Base-by-base conservation (phyloP, 2,329 filamentous ascomycete species). In the Alternaria longipes region DNA sequence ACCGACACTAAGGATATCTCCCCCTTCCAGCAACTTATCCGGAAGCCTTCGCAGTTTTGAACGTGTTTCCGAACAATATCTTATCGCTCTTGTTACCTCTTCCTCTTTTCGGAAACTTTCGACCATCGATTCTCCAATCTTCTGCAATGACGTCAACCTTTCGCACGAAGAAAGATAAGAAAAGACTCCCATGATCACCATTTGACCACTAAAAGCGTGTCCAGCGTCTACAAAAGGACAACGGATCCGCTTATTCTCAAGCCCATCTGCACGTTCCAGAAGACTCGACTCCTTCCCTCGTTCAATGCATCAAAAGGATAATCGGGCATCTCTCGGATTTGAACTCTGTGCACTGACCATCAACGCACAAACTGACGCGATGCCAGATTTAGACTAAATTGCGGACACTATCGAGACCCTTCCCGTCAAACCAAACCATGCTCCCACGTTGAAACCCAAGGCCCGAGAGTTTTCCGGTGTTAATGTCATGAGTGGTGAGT, bases 241-340 rank as follows among this genome's bases (percentile, higher is more conserved):
- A 7, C 8, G 3, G 30, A 49, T 34, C 46, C 30, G 7, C 14
- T 16, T 16, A 11, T 49, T 22, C 8, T 41, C 30, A n/a, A 36
- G 18, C 8, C 20, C 30, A 14, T 34, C 38, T 24, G 30, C 46
- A 49, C 12, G 30, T 24, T n/a, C 30, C 4, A 8, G 32, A 36
- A 14, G 32, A 14, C 32, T 36, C 32, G 32, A 36, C 32, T 14
- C 28, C 11, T 30, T 30, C 28, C 28, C 28, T 30, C 32, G 14
- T 36, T 3, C 14, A 16, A 12, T 36, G 32, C 32, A 36, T 36
- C 32, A 36, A 6, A 36, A 36, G 32, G 14, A 36, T 3, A 14
- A 12, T 46, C 44, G 44, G 44, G 16, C 46, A 50, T 50, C 30
- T 50, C 46, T 50, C 46, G 46, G 46, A 50, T 18, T 50, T 8